Evolutionary conservation across 129 eudicot species (phyloP).

Genomic region (Pulicaria dysenterica): DNA sequence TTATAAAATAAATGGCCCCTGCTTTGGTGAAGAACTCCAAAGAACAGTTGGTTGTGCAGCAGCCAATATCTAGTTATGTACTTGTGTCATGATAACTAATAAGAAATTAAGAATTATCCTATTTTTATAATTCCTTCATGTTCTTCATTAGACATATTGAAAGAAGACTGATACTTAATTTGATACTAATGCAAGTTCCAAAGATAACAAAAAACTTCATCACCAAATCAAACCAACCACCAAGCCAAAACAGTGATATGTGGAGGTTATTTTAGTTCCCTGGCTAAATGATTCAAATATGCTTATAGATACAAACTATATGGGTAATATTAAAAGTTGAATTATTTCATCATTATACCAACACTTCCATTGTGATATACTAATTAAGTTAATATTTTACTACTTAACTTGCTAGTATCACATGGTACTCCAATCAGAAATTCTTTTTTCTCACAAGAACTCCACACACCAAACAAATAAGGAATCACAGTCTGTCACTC

Average conservation of each 20-base stretch:
- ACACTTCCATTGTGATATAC: conserved; percentile 3
- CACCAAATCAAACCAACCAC: conserved; percentile 8
- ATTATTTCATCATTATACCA: background rate
- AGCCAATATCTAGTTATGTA: background rate
- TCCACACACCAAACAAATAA: background rate
- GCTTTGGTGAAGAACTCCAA: no score
- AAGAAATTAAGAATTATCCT: no score
- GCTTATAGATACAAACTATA: background rate
- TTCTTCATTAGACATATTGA: no score
- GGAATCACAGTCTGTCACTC: background rate
- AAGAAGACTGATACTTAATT: background rate
- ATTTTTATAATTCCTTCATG: no score
- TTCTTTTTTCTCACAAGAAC: background rate
- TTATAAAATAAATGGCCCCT: background rate
- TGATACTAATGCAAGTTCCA: background rate
- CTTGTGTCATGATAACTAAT: no score
- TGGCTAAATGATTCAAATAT: background rate
- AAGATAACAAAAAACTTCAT: background rate
- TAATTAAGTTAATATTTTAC: conserved; percentile 1
- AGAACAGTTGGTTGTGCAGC: background rate
- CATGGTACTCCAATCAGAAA: conserved; percentile 14
- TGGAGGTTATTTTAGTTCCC: background rate
- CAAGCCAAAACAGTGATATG: background rate
- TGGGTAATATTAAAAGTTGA: background rate
- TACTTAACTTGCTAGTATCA: background rate